Base-by-base conservation (phyloP, 2,329 filamentous ascomycete genomes). In the Aureobasidium musti region DNA sequence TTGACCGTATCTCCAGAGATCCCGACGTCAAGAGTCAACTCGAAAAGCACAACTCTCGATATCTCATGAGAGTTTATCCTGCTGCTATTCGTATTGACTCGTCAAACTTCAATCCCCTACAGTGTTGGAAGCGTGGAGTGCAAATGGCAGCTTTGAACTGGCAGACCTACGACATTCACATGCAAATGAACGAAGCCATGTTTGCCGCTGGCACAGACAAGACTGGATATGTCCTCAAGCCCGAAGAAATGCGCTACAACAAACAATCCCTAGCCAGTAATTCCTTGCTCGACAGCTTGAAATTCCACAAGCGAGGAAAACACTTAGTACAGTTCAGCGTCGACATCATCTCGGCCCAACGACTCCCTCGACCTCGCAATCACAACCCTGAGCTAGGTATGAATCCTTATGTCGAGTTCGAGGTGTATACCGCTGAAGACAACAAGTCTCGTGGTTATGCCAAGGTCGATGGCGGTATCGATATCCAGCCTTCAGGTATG, bases 111-210 rank as follows among this genome's bases (percentile, higher is more conserved):
- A 92, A 97, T 73, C 95, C 95, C 0, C 85, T 97, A 70, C 88
- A 89, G 69, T 96, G 95, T 76, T 99, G 95, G 95, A 89, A 94
- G 61, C 89, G 92, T 50, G 95, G 95, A 37, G 95, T 97, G 21
- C 95, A 99, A 79, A 98, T 99, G 94, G 92, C 91, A 17, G 95
- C 95, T 0, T 83, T 98, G 69, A 99, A 99, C 79, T 98, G 95
- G 94, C 95, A 99, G 79, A 98, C 93, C 0, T 97, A 96, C 74
- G 95, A 98, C 75, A 84, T 96, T 21, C 92, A 93, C 53, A 95
- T 97, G 86, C 94, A 98, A 75, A 85, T 98, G 77, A 98, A 98
- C 76, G 91, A 95, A 71, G 95, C 95, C 74, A 98, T 99, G 95
- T 99, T 97, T 75, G 90, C 92, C 54, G 91, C 91, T 67, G 91